Percentiles rank a stretch among this genome's conserved stretches.
Evolutionary conservation across 257 asterid genomes (phyloP).

Genomic region (Fraxinus pennsylvanica): DNA sequence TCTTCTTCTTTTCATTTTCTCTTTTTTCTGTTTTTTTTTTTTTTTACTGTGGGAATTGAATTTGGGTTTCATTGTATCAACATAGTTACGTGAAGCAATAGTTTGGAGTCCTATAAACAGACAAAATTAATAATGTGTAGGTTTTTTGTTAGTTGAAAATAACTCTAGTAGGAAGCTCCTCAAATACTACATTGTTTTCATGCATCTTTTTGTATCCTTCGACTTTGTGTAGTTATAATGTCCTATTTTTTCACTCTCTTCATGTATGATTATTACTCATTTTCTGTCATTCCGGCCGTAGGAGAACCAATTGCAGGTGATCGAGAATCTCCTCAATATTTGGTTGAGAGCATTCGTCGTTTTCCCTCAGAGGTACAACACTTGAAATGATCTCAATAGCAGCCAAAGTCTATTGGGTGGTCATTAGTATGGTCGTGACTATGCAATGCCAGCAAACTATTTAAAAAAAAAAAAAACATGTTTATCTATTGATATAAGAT

Average conservation of each 20-base stretch:
- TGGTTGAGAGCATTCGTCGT: slow-evolving; percentile 86
- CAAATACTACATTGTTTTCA: background rate
- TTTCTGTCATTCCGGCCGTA: slow-evolving; percentile 78
- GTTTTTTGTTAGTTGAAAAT: slow-evolving; percentile 1
- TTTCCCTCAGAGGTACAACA: slow-evolving; percentile 79
- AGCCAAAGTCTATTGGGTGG: slow-evolving; percentile 10
- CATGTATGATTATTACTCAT: slow-evolving; percentile 91
- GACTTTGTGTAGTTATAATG: background rate
- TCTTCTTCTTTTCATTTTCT: background rate
- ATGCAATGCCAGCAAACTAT: background rate
- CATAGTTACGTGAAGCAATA: slow-evolving; percentile 9
- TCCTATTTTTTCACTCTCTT: slow-evolving; percentile 17
- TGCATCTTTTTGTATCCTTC: background rate
- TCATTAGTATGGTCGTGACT: background rate
- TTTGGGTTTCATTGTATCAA: background rate
- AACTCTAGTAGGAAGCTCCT: background rate
- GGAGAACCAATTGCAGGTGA: slow-evolving; percentile 88
- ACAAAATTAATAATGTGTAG: background rate
- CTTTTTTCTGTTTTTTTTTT: background rate
- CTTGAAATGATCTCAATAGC: background rate
- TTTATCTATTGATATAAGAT: no score
- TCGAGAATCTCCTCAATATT: slow-evolving; percentile 78
- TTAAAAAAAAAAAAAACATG: background rate
- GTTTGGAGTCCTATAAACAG: background rate
- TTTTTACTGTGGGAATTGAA: slow-evolving; percentile 3